Conservation (phyloP, 2,329 filamentous ascomycete genomes). For the Fusarium armeniacum region DNA sequence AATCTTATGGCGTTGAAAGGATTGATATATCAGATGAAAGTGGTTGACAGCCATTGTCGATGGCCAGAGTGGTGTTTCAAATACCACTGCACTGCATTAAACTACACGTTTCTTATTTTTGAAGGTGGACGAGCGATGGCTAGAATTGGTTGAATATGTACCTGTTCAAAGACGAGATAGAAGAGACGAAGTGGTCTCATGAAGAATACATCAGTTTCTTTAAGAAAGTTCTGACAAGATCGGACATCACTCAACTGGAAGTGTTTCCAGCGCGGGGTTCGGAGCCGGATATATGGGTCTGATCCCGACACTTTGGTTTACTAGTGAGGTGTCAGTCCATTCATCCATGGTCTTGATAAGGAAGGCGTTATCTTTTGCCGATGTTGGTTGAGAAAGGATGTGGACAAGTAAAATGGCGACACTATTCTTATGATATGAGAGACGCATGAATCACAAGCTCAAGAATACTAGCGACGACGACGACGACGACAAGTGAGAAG, state of each 20-base stretch:
- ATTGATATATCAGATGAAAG: conserved; percentile 43
- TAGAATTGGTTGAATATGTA: conserved; percentile 45
- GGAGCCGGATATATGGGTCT: conserved; percentile 16
- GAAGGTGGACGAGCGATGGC: conserved; percentile 42
- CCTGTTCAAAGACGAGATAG: conserved; percentile 41
- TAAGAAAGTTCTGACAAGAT: neutral
- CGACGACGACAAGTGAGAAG: neutral
- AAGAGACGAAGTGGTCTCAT: conserved; percentile 36
- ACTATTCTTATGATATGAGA: neutral
- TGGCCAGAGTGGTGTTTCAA: conserved; percentile 17
- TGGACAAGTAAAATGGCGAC: neutral
- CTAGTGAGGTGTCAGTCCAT: neutral
- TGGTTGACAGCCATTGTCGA: conserved; percentile 12
- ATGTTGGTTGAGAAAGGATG: neutral
- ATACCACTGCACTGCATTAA: neutral
- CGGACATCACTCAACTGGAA: neutral
- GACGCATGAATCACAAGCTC: neutral
- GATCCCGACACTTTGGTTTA: conserved; percentile 19
- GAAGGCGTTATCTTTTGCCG: neutral
- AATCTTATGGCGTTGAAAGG: conserved; percentile 47
- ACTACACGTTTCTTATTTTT: conserved; percentile 38
- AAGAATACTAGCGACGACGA: neutral
- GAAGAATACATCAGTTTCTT: conserved; percentile 25
- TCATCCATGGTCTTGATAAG: neutral
- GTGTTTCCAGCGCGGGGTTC: neutral